These are phyloP conservation scores for Sporothrix curviconia DNA, from an alignment of 2,329 filamentous ascomycete genomes.

Conservation along the genomic window DNA sequence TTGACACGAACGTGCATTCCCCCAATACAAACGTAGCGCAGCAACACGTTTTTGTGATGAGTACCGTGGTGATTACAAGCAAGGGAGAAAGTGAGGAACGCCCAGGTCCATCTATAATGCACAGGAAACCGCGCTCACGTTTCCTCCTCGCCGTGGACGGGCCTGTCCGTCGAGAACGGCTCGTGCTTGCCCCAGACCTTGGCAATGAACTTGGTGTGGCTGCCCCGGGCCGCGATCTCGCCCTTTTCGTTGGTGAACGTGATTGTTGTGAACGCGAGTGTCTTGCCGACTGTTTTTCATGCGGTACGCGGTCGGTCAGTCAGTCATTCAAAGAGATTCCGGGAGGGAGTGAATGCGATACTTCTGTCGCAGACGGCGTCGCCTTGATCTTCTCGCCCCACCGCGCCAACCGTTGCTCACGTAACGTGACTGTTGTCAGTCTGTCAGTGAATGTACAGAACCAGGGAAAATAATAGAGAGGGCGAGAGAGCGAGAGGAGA, in stretches of 20 bases:
- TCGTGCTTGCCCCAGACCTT: slow-evolving; percentile 23
- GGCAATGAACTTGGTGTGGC: slow-evolving; percentile 50
- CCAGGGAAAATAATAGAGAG: too few relatives aligned
- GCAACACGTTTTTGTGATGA: too few relatives aligned
- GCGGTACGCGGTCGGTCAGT: too few relatives aligned
- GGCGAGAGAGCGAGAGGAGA: too few relatives aligned
- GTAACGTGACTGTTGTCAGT: slow-evolving; percentile 51
- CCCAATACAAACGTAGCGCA: too few relatives aligned
- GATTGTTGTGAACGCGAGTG: slow-evolving; percentile 54
- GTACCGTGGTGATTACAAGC: too few relatives aligned
- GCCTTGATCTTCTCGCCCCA: slow-evolving; percentile 51
- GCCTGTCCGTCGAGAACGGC: slow-evolving; percentile 17
- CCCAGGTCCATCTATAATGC: too few relatives aligned
- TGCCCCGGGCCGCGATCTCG: slow-evolving; percentile 54
- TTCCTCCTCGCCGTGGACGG: slow-evolving; percentile 20
- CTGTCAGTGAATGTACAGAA: too few relatives aligned
- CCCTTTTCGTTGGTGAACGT: slow-evolving; percentile 54
- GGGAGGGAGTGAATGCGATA: slow-evolving; percentile 25
- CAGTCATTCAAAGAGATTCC: too few relatives aligned
- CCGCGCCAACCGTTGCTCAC: slow-evolving; percentile 50
- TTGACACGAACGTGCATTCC: too few relatives aligned
- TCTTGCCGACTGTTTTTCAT: slow-evolving; percentile 60
- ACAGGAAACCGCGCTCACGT: too few relatives aligned
- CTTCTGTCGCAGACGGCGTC: slow-evolving; percentile 55
- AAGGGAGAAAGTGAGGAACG: too few relatives aligned